Base-by-base conservation (phyloP, 495 filamentous ascomycete genomes). In the Aspergillus sclerotiicarbonarius region DNA sequence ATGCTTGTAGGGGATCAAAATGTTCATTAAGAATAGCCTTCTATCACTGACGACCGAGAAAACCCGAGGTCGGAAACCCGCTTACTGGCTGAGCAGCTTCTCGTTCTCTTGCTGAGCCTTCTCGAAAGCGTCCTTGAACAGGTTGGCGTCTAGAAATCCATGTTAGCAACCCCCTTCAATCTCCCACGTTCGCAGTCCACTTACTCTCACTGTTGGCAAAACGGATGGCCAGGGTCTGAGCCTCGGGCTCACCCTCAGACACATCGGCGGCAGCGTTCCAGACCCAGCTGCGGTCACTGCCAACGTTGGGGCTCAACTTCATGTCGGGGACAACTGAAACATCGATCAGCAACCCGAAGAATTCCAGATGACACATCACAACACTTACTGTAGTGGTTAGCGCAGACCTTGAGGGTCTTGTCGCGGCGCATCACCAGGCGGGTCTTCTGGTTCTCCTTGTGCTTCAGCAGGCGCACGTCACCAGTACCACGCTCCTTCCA, bases 401-500 rank as follows among this genome's bases (percentile, higher is more conserved):
- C 95, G 87, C 95, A 99, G 76, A 98, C 94, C 82, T 99, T 99
- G 78, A 96, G 85, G 62, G 95, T 98, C 88, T 97, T 96, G 79
- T 99, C 95, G 70, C 95, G 82, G 75, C 95, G 87, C 95, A 99
- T 99, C 65, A 99, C 94, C 61, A 99, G 81, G 58, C 95, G 85
- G 54, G 91, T 96, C 88, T 98, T 99, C 72, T 87, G 87, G 74
- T 96, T 98, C 79, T 98, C 94, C 82, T 89, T 89, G 80, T 99
- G 95, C 85, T 97, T 99, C 68, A 99, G 80, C 68, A 99, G 79
- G 68, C 92, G 84, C 58, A 99, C 92, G 67, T 97, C 92, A 64
- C 95, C 95, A 55, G 94, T 98, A 52, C 95, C 95, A 69, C 95
- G 89, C 83, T 99, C 95, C 84, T 98, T 99, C 95, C 95, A 99